A percentile compares a stretch with the other conserved stretches of the same genome.
Conservation (phyloP, 306 rosid genomes). For the Gastrolobium villosum region DNA sequence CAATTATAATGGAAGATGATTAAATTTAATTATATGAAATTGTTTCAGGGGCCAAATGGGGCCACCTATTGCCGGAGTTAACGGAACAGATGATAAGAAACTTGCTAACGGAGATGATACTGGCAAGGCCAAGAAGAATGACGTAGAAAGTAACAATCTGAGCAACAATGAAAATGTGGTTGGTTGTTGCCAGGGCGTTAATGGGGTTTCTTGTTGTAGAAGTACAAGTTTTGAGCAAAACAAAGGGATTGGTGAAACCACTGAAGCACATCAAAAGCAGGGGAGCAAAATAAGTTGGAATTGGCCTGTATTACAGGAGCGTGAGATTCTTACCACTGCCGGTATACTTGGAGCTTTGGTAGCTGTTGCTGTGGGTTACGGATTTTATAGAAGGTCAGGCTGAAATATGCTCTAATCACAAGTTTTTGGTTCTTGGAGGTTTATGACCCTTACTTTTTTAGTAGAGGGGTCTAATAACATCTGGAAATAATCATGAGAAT, state of each 20-base stretch:
- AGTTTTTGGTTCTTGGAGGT: conserved; percentile 39
- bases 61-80: conserved; percentile 33
- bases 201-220: conserved; percentile 85
- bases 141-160: conserved; percentile 34
- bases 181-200: conserved; percentile 72
- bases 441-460: conserved; percentile 35
- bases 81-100: conserved; percentile 45
- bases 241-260: conserved; percentile 47
- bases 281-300: conserved; percentile 49
- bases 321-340: conserved; percentile 61
- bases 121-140: conserved; percentile 43
- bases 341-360: conserved; percentile 76
- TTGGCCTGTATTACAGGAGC: conserved; percentile 66
- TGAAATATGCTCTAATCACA: conserved; percentile 43
- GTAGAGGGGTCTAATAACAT: conserved; percentile 44
- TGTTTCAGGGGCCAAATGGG: conserved; percentile 64
- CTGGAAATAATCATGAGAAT: conserved; percentile 50
- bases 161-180: conserved; percentile 49
- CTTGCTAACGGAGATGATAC: conserved; percentile 45
- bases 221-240: conserved; percentile 63
- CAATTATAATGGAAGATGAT: conserved; percentile 1
- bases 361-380: conserved; percentile 75
- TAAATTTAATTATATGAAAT: conserved; percentile 23
- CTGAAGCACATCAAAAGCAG: conserved; percentile 49
- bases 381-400: conserved; percentile 69